Evolutionary conservation across 129 eudicot genomes (phyloP).

Genomic region (Lactuca saligna): DNA sequence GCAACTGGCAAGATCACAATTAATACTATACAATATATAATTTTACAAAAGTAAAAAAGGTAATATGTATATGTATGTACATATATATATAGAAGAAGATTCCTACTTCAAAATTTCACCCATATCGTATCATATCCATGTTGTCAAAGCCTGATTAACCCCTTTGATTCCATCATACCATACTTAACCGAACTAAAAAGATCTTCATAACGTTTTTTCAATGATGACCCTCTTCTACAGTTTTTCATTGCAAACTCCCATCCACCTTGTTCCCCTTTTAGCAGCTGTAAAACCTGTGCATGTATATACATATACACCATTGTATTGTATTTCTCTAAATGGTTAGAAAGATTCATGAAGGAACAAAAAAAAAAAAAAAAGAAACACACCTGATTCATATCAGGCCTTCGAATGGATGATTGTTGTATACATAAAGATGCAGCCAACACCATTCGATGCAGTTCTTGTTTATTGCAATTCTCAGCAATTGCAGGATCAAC

Average conservation of each 20-base stretch:
- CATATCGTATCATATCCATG: neutral
- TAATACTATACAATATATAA: constrained; percentile 5
- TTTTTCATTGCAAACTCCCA: constrained; percentile 55
- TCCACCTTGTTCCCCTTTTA: constrained; percentile 71
- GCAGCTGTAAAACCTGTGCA: constrained; percentile 65
- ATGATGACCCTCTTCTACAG: constrained; percentile 50
- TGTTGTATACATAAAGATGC: constrained; percentile 80
- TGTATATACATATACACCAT: neutral
- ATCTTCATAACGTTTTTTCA: constrained; percentile 74
- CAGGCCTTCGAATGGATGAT: constrained; percentile 80
- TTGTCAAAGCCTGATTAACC: constrained; percentile 15
- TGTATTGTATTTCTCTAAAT: neutral
- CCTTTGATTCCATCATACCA: constrained; percentile 11
- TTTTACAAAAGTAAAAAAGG: constrained; percentile 13
- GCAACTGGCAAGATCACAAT: neutral
- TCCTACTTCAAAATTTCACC: constrained; percentile 28
- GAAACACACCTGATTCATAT: constrained; percentile 69
- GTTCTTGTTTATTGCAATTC: constrained; percentile 49
- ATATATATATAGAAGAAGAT: constrained; percentile 6
- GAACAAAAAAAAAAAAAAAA: neutral
- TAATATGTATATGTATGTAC: constrained; percentile 12
- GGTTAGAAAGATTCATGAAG: neutral
- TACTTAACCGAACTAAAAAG: constrained; percentile 52
- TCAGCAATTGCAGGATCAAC: constrained; percentile 62
- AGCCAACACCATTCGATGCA: constrained; percentile 75